Conservation (phyloP, 1,139 yeast genomes). For the Pichia sp. region DNA sequence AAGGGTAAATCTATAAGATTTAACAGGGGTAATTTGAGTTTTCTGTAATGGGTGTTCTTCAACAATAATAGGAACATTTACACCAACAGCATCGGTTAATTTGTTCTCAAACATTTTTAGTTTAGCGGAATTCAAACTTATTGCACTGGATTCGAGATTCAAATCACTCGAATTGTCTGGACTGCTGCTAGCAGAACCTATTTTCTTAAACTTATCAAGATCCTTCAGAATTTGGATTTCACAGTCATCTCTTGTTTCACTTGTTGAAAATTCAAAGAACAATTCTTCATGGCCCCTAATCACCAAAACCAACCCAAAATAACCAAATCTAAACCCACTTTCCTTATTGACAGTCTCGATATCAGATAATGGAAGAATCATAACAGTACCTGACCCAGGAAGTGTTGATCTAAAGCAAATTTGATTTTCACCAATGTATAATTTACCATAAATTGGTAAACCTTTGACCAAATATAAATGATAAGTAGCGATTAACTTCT, state of each 20-base stretch:
- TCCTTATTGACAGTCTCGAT: slow-evolving; percentile 67
- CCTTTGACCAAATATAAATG: slow-evolving; percentile 69
- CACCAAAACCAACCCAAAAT: slow-evolving; percentile 65
- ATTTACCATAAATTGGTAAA: slow-evolving; percentile 78
- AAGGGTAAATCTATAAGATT: slow-evolving; percentile 60
- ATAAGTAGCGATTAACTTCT: slow-evolving; percentile 63
- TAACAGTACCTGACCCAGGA: slow-evolving; percentile 75
- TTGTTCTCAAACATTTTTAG: slow-evolving; percentile 62
- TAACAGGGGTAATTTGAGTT: slow-evolving; percentile 51
- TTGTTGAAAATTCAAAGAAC: slow-evolving; percentile 68
- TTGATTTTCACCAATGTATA: slow-evolving; percentile 65
- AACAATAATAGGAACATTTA: slow-evolving; percentile 62
- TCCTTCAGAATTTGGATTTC: slow-evolving; percentile 50
- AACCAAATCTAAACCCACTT: slow-evolving; percentile 60
- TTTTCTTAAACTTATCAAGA: slow-evolving; percentile 39
- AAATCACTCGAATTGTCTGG: slow-evolving; percentile 19
- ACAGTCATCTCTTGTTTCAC: slow-evolving; percentile 73
- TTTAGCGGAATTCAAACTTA: slow-evolving; percentile 45
- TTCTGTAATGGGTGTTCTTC: slow-evolving; percentile 59
- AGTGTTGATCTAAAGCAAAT: slow-evolving; percentile 78
- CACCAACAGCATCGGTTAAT: slow-evolving; percentile 55
- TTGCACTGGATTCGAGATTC: slow-evolving; percentile 25
- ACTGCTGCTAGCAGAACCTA: slow-evolving; percentile 11
- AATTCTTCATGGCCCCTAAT: slow-evolving; percentile 76
- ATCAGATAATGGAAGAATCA: slow-evolving; percentile 77